Percentiles rank a stretch among this genome's conserved stretches.
phyloP scores from a whole-genome alignment of 257 asterid genomes.

The Gardenia jasminoides region DNA sequence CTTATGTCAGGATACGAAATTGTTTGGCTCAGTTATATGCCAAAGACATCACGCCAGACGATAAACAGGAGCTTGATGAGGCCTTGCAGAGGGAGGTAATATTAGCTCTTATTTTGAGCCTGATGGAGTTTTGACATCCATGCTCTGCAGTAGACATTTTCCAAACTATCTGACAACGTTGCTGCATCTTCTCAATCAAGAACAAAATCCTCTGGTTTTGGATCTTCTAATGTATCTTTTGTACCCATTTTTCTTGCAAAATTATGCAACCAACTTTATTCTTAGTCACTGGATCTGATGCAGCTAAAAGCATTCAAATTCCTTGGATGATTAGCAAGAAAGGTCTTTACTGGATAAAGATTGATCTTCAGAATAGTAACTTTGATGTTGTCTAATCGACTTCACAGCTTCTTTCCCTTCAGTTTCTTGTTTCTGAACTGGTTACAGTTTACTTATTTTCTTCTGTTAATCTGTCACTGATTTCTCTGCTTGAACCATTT shows the following conservation, averaged over 20 bases:
- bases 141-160: not conserved
- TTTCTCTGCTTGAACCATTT: not conserved
- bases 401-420: not conserved
- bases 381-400: not conserved
- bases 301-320: not conserved
- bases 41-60: conserved; percentile 48
- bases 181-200: not conserved
- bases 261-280: not conserved
- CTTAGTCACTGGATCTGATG: not conserved
- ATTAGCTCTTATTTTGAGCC: not conserved
- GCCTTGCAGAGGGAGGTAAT: conserved; percentile 53
- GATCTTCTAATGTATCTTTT: not conserved
- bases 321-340: not conserved
- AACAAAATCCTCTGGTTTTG: not conserved
- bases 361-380: not conserved
- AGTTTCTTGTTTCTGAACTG: not conserved
- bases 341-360: not conserved
- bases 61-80: conserved; percentile 50
- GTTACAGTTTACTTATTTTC: not conserved
- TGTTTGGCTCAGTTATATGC: conserved; percentile 52
- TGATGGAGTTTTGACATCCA: not conserved
- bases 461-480: not conserved
- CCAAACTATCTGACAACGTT: not conserved
- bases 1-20: conserved; percentile 36
- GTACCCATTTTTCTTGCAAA: not conserved